Percentiles rank a stretch among this genome's conserved stretches.
Conservation (phyloP, 2,329 filamentous ascomycete species). For the Colletotrichum lentis region DNA sequence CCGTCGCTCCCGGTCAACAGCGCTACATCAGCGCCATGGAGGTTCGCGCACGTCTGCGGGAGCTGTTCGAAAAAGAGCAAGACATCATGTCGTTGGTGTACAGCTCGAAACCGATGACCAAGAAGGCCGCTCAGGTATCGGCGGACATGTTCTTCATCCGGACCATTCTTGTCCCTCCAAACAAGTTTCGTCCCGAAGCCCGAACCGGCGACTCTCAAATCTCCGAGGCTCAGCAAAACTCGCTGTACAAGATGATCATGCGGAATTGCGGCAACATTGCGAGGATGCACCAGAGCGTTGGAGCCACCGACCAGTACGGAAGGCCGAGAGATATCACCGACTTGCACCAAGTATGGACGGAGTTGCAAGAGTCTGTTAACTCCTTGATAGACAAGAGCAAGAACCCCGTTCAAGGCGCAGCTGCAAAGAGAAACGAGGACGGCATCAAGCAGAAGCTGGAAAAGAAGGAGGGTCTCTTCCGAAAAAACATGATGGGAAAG, state of each 20-base stretch:
- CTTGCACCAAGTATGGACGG: slow-evolving; percentile 81
- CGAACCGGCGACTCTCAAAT: slow-evolving; percentile 82
- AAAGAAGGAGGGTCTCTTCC: slow-evolving; percentile 98
- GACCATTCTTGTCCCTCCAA: slow-evolving; percentile 87
- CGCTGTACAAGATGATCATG: slow-evolving; percentile 84
- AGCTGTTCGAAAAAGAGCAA: slow-evolving; percentile 87
- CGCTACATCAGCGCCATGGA: slow-evolving; percentile 84
- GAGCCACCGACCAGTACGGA: slow-evolving; percentile 54
- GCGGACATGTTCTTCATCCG: slow-evolving; percentile 96
- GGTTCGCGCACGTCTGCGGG: slow-evolving; percentile 77
- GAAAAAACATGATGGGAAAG: slow-evolving; percentile 99
- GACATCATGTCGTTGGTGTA: slow-evolving; percentile 88
- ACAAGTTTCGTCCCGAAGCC: slow-evolving; percentile 88
- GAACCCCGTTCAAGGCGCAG: slow-evolving; percentile 80
- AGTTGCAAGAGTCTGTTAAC: slow-evolving; percentile 89
- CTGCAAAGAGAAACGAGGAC: slow-evolving; percentile 81
- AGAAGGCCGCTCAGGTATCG: slow-evolving; percentile 65
- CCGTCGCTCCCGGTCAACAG: slow-evolving; percentile 57
- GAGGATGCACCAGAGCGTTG: slow-evolving; percentile 67
- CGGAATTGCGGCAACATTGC: slow-evolving; percentile 77
- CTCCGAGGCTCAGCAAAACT: slow-evolving; percentile 88
- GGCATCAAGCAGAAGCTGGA: slow-evolving; percentile 98
- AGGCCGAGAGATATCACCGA: slow-evolving; percentile 71
- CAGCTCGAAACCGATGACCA: slow-evolving; percentile 72
- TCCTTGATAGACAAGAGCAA: slow-evolving; percentile 90